Evolutionary conservation across 2,329 filamentous ascomycete genomes (phyloP).

Genomic region (Sclerotinia subarctica): DNA sequence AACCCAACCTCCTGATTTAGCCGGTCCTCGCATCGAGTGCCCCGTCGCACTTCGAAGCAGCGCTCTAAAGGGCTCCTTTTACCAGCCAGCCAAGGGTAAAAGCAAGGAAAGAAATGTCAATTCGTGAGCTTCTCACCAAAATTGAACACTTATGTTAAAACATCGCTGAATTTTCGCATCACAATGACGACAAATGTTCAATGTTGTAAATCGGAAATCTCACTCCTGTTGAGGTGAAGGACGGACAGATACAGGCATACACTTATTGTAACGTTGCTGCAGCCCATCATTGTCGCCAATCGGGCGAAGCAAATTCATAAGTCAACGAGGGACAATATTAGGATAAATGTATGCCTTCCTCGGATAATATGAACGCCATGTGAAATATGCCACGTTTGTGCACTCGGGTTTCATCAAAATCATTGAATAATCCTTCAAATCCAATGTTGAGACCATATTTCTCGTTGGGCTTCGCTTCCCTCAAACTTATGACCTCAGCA

Average conservation of each 20-base stretch:
- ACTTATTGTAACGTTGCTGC: constrained; percentile 16
- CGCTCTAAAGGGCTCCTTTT: neutral
- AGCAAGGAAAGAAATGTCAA: constrained; percentile 2
- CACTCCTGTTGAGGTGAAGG: neutral
- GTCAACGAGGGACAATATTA: neutral
- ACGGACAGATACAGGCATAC: constrained; percentile 13
- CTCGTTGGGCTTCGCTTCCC: constrained; percentile 57
- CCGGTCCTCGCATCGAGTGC: neutral
- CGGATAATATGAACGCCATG: constrained; percentile 13
- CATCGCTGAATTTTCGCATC: neutral
- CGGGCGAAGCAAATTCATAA: constrained; percentile 6
- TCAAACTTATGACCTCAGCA: constrained; percentile 30
- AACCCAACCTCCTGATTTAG: constrained; percentile 6
- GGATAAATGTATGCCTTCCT: constrained; percentile 13
- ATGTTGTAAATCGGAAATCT: constrained; percentile 2
- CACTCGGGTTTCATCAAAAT: neutral
- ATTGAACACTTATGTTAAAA: neutral
- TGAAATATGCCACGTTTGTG: constrained; percentile 15
- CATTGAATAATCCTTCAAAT: constrained; percentile 43
- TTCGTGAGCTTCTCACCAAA: neutral
- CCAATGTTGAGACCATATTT: constrained; percentile 78
- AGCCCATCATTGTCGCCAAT: constrained; percentile 12
- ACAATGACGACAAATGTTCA: constrained; percentile 2
- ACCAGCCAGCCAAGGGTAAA: neutral
- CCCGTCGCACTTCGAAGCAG: neutral